Base-by-base conservation (phyloP, 495 filamentous ascomycete genomes). In the Parmelia sp. region DNA sequence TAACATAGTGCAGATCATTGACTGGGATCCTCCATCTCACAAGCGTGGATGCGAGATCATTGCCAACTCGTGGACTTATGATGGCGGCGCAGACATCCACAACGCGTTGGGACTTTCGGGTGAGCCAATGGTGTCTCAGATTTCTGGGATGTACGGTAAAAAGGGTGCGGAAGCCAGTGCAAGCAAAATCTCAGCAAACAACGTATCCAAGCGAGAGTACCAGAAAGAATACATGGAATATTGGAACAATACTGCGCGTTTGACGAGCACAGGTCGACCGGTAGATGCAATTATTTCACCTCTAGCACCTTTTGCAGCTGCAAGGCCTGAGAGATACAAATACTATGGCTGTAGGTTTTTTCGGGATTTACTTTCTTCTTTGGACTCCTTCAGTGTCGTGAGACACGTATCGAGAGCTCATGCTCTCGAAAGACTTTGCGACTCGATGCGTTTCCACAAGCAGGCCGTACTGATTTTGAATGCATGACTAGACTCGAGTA, bases 181-280 rank as follows among this genome's bases (percentile, higher is more conserved):
- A 0, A 74, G 67, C 9, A 74, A 80, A 17, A 80, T 88, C 55
- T 76, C 83, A 14, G 78, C 71, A 27, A 65, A 78, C 23, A 89
- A 88, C 61, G 73, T 89, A 15, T 68, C 72, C n/a, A 83, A 84
- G 65, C 78, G 86, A 14, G 74, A 83, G 53, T 80, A 81, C 60
- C 82, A 85, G 71, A 87, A 86, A 68, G 77, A 80, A 53, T 88
- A 88, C 66, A 79, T 86, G 79, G 84, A 86, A 39, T 89, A 88
- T 73, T 90, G 87, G 87, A 85, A 87, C 66, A 81, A 73, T 51
- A 89, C 86, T 0, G 74, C 72, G 2, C 67, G 76, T 27, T 40
- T 75, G 21, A 87, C 83, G 1, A 76, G 78, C 14, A 87, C 82
- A 3, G 84, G 84, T 17, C 74, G 83, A 42, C 83, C 84, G 10